Percentiles rank a stretch among this genome's conserved stretches.
Conservation (phyloP, 805 yeast genomes). For the Saccharomycopsis fermentans region DNA sequence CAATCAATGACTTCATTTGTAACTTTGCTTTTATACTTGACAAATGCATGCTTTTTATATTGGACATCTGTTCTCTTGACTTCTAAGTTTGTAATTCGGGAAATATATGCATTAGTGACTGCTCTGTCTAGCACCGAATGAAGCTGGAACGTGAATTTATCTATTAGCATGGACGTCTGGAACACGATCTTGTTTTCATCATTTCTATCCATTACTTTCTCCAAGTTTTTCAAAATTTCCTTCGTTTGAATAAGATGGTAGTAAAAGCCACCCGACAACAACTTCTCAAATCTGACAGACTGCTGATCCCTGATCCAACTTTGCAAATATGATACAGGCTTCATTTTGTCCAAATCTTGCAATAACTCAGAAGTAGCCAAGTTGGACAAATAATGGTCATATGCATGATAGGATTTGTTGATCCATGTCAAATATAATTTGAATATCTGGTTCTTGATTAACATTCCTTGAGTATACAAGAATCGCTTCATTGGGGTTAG, state of each 20-base stretch:
- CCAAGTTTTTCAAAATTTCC: slow-evolving; percentile 12
- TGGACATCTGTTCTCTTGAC: slow-evolving; percentile 13
- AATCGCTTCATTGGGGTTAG: slow-evolving; percentile 15
- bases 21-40: slow-evolving; percentile 12
- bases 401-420: slow-evolving; percentile 14
- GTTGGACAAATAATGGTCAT: slow-evolving; percentile 10
- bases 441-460: slow-evolving; percentile 11
- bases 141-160: slow-evolving; percentile 9
- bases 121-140: slow-evolving; percentile 14
- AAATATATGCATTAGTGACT: slow-evolving; percentile 11
- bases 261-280: slow-evolving; percentile 12
- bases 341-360: slow-evolving; percentile 14
- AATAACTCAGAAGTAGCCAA: slow-evolving; percentile 14
- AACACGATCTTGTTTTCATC: slow-evolving; percentile 14
- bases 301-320: slow-evolving; percentile 13
- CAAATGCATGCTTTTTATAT: slow-evolving; percentile 16
- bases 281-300: slow-evolving; percentile 12
- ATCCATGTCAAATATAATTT: slow-evolving; percentile 15
- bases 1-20: slow-evolving; percentile 13
- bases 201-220: slow-evolving; percentile 6
- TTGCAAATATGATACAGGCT: slow-evolving; percentile 8
- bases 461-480: slow-evolving; percentile 15
- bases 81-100: slow-evolving; percentile 12
- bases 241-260: slow-evolving; percentile 17
- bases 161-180: slow-evolving; percentile 12